Base-by-base conservation (phyloP, 176 grass and related monocot genomes). In the Eleusine indica region DNA sequence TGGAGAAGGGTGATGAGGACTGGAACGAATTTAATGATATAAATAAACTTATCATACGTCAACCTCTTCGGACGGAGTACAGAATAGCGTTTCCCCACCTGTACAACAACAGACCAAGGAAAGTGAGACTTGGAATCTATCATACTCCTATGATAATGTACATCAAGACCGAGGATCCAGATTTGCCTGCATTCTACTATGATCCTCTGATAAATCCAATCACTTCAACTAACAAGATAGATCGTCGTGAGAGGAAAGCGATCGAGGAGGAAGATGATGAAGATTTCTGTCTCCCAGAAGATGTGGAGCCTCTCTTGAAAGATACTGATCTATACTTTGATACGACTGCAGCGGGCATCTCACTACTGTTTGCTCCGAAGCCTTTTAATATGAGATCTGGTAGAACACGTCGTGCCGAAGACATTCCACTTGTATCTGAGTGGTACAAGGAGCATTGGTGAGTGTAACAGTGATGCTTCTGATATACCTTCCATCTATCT, bases 1-100 rank as follows among this genome's bases (percentile, higher is more conserved):
- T 98, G 96, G 96, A 98, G 76, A 98, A 94, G 81, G 96, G 96
- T 77, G 96, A 98, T 63, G 96, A 98, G 87, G 96, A 98, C 75
- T 98, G 96, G 96, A 98, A 98, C 87, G 96, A 98, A 80, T 98
- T 98, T 80, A 98, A 98, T 83, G 96, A 98, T 77, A 98, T 98
- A 71, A 98, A 98, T 82, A 98, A 98, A 48, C 93, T 98, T 73
- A 98, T 98, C 70, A 98, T 98, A 78, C 96, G 93, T 5, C 96
- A 98, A 44, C 96, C 96, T 68, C 93, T 98, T 56, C 85, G 96
- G 68, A 98, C 96, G 9, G 96, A 98, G 56, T 98, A 98, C 70
- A 98, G 91, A 88, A 98, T 98, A 74, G 96, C 93, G 9, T 98
- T 98, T 68, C 96, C 96, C 11, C 96, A 98, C 75, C 81, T 98